phyloP scores from a whole-genome alignment of 805 yeast species.

The Candida krabiensis region DNA sequence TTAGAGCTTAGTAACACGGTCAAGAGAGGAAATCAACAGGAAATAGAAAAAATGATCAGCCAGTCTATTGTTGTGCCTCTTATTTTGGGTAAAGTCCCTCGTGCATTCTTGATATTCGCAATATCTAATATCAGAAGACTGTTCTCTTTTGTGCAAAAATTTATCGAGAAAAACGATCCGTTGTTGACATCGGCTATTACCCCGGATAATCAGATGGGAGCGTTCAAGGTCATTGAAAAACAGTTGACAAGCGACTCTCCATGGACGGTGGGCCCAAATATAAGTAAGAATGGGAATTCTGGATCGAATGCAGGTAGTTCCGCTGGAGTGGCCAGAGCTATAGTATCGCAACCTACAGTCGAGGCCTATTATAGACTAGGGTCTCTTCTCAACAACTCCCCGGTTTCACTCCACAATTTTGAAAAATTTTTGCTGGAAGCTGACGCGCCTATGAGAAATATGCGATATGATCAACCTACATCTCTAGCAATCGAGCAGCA shows the following conservation, averaged over 20 bases:
- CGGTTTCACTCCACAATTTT: slow-evolving; percentile 54
- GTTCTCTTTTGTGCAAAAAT: slow-evolving; percentile 54
- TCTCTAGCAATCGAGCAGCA: slow-evolving; percentile 58
- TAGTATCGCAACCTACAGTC: slow-evolving; percentile 43
- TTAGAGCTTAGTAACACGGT: slow-evolving; percentile 41
- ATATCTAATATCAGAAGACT: slow-evolving; percentile 66
- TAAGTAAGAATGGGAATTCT: slow-evolving; percentile 14
- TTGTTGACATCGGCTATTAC: slow-evolving; percentile 26
- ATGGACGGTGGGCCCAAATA: slow-evolving; percentile 27
- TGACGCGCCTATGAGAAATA: slow-evolving; percentile 40
- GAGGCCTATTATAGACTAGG: slow-evolving; percentile 54
- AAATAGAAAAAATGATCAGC: slow-evolving; percentile 22
- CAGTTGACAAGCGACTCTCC: slow-evolving; percentile 31
- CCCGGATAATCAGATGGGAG: slow-evolving; percentile 33
- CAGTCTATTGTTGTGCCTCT: slow-evolving; percentile 52
- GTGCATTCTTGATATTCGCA: slow-evolving; percentile 65
- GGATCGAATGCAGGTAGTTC: slow-evolving; percentile 5
- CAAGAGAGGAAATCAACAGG: slow-evolving; percentile 22
- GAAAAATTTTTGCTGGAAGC: slow-evolving; percentile 64
- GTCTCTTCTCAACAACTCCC: slow-evolving; percentile 47
- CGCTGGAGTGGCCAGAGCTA: slow-evolving; percentile 14
- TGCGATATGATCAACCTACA: slow-evolving; percentile 38
- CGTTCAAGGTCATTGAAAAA: slow-evolving; percentile 29
- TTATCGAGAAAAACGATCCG: slow-evolving; percentile 50
- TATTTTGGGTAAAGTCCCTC: slow-evolving; percentile 65